Percentiles rank a stretch among this genome's conserved stretches.
phyloP scores from a whole-genome alignment of 2,329 filamentous ascomycete genomes.

The Allantophomopsis lycopodina region DNA sequence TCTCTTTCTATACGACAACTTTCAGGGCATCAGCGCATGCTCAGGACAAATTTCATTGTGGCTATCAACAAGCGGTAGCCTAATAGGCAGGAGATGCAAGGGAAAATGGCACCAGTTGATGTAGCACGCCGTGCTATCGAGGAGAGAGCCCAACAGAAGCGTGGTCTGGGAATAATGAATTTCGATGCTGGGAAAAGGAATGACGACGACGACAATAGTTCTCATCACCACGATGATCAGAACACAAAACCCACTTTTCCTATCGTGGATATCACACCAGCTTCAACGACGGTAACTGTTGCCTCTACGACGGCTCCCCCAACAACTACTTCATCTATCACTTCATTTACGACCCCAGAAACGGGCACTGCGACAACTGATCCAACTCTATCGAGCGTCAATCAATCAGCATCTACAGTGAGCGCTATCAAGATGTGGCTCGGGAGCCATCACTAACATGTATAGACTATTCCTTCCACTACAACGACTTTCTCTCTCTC shows the following conservation, averaged over 20 bases:
- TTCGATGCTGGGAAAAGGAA: constrained; percentile 2
- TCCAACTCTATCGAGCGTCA: too few relatives aligned
- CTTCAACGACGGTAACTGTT: not conserved
- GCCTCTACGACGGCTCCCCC: not conserved
- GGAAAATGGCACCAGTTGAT: constrained; percentile 17
- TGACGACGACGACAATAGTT: not conserved
- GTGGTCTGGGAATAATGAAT: not conserved
- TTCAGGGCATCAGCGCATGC: constrained; percentile 10
- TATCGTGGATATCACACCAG: not conserved
- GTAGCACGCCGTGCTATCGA: constrained; percentile 2
- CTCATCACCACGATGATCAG: not conserved
- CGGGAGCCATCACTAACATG: too few relatives aligned
- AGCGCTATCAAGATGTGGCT: too few relatives aligned
- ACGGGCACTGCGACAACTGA: not conserved
- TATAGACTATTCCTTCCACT: not conserved
- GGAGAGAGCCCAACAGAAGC: not conserved
- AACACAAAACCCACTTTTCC: not conserved
- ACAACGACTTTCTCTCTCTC: constrained; percentile 2
- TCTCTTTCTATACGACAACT: constrained; percentile 1
- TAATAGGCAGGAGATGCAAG: constrained; percentile 15
- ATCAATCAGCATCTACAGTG: too few relatives aligned
- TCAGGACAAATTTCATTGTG: constrained; percentile 9
- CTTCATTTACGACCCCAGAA: not conserved
- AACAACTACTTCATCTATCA: not conserved
- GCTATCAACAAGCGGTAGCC: constrained; percentile 8